Evolutionary conservation across 805 yeast genomes (phyloP).

Genomic region (Lipomyces kockii): DNA sequence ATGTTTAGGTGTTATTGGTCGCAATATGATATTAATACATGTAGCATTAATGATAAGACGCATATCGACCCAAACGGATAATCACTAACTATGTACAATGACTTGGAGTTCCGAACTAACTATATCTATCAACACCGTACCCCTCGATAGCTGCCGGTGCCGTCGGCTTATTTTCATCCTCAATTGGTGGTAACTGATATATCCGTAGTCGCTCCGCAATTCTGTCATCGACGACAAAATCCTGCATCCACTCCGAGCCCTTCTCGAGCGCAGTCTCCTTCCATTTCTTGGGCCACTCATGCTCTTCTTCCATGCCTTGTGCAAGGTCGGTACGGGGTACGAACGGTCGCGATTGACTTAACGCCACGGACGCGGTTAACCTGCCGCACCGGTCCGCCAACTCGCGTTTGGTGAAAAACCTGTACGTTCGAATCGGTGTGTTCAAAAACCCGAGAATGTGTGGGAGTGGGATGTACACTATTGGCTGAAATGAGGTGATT

Average conservation of each 20-base stretch:
- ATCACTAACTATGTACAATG: not conserved
- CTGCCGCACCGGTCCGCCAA: constrained; percentile 68
- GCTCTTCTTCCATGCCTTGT: constrained; percentile 65
- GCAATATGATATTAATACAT: not conserved
- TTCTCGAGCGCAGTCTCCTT: constrained; percentile 72
- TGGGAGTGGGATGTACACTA: constrained; percentile 74
- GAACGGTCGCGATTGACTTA: constrained; percentile 61
- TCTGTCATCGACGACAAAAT: constrained; percentile 69
- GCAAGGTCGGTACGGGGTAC: constrained; percentile 49
- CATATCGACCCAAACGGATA: not conserved
- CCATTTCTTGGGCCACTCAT: constrained; percentile 88
- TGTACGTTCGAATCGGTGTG: constrained; percentile 73
- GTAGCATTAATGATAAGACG: not conserved
- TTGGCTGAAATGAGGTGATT: constrained; percentile 54
- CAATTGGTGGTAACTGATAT: constrained; percentile 37
- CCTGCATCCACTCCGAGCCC: constrained; percentile 87
- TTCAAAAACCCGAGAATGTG: constrained; percentile 77
- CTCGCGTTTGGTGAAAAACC: constrained; percentile 76
- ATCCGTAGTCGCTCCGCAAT: constrained; percentile 55
- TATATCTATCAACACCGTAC: not conserved
- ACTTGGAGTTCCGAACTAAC: not conserved
- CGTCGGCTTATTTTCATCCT: constrained; percentile 8
- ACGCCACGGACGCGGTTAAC: constrained; percentile 58
- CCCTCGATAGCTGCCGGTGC: not conserved
- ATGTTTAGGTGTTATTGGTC: not conserved